Conservation (phyloP, 768 basidiomycete genomes). For the Tubosaeta sp. region DNA sequence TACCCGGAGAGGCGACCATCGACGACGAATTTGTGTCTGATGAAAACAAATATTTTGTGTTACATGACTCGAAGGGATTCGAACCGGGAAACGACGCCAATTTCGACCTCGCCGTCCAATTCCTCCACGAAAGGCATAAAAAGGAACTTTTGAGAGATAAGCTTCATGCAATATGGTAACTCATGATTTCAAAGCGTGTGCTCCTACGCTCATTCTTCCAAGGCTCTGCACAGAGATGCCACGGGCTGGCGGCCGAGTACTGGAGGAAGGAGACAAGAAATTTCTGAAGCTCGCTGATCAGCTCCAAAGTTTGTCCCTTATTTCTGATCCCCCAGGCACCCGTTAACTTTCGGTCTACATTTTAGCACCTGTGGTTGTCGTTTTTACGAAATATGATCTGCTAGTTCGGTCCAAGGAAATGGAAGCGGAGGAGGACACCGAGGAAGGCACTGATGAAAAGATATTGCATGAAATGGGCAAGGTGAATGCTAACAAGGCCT, state of each 20-base stretch:
- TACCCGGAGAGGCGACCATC: slow-evolving; percentile 3
- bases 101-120: not conserved
- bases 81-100: slow-evolving; percentile 1
- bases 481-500: not conserved
- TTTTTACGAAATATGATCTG: slow-evolving; percentile 8
- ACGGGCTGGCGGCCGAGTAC: slow-evolving; percentile 3
- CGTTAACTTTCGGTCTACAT: not conserved
- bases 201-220: not conserved
- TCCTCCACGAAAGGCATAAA: not conserved
- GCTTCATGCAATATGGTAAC: slow-evolving; percentile 5
- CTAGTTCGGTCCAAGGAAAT: slow-evolving; percentile 1
- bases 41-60: slow-evolving; percentile 3
- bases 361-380: slow-evolving; percentile 3
- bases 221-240: slow-evolving; percentile 10
- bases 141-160: not conserved
- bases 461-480: not conserved
- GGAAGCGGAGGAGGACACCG: not conserved
- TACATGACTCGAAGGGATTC: slow-evolving; percentile 7
- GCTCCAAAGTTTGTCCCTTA: not conserved
- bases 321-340: not conserved
- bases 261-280: slow-evolving; percentile 6
- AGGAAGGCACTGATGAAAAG: not conserved
- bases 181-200: not conserved
- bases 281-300: slow-evolving; percentile 1
- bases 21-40: slow-evolving; percentile 7